Evolutionary conservation across 805 yeast genomes (phyloP), one percentile per base, ranked within the genome.

Genomic region (Metschnikowia continentalis): DNA sequence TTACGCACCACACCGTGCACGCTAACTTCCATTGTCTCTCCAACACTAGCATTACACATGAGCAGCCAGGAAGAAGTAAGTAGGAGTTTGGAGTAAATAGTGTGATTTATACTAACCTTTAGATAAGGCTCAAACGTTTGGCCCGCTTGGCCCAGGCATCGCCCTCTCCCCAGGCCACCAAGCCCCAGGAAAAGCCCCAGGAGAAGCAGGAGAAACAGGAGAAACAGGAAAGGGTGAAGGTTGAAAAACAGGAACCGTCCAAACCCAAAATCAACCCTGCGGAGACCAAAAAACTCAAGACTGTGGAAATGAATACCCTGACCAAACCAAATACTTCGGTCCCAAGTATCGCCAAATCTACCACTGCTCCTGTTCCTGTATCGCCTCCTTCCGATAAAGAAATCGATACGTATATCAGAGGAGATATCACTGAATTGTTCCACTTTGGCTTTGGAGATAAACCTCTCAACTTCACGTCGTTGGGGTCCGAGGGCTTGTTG

Each of bases 81-180:
- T 58, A 15, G 8, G 3, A 5, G 2, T 6, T 13, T 8, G 15
- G 10, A 15, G 11, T 15, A n/a, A 10, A 30, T 14, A 15, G 3
- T 26, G 30, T 26, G 6, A 10, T 14, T 32, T 1, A 5, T 35
- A 46, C 56, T 54, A 54, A 54, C 53, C 14, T 32, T 46, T 53
- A 75, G 78, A 78, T 78, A 26, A 68, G 82, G 51, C 77, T 77
- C 47, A 78, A 77, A 55, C 64, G 87, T 42, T 66, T 82, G 55
- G 87, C 86, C 5, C 73, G 72, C 52, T 68, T 82, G 50, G 73
- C 59, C 19, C 56, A 53, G 46, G n/a, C 33, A 17, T 53, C 56
- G 23, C 49, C 52, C 40, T 36, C 46, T 11, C 37, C 47, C 14
- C 37, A 26, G 30, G 43, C 52, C 52, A 13, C 7, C 43, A 15